phyloP scores from a whole-genome alignment of 2,329 filamentous ascomycete species.

The Aspergillus ruber region DNA sequence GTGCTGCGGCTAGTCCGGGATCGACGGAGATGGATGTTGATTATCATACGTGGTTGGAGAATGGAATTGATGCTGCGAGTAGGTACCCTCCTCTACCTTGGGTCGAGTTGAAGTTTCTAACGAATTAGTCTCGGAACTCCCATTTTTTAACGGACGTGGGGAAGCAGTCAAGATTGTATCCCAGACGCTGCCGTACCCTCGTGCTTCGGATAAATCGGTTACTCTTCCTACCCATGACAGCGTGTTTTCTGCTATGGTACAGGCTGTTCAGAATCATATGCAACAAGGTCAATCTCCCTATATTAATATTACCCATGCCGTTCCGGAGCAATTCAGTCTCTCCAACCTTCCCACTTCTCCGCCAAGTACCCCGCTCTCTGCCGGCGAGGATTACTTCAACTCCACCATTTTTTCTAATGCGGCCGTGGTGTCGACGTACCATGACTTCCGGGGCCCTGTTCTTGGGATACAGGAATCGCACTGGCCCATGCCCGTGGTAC shows the following conservation, averaged over 20 bases:
- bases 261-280: conserved; percentile 49
- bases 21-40: conserved; percentile 31
- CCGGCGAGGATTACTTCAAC: conserved; percentile 57
- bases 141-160: conserved; percentile 27
- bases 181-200: conserved; percentile 54
- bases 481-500: conserved; percentile 52
- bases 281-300: conserved; percentile 48
- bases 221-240: conserved; percentile 25
- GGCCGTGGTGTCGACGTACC: conserved; percentile 53
- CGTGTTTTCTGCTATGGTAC: conserved; percentile 51
- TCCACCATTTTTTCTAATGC: conserved; percentile 57
- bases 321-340: conserved; percentile 56
- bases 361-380: conserved; percentile 50
- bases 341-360: conserved; percentile 58
- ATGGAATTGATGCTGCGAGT: conserved; percentile 32
- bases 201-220: conserved; percentile 26
- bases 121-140: conserved; percentile 32
- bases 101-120: conserved; percentile 2
- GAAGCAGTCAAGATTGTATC: conserved; percentile 52
- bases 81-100: conserved; percentile 10
- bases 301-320: conserved; percentile 60
- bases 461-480: conserved; percentile 28
- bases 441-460: conserved; percentile 47
- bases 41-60: conserved; percentile 31
- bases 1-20: conserved; percentile 25